A percentile compares a stretch with the other conserved stretches of the same genome.
phyloP scores from a whole-genome alignment of 2,329 filamentous ascomycete species.

The Annulohypoxylon truncatum region DNA sequence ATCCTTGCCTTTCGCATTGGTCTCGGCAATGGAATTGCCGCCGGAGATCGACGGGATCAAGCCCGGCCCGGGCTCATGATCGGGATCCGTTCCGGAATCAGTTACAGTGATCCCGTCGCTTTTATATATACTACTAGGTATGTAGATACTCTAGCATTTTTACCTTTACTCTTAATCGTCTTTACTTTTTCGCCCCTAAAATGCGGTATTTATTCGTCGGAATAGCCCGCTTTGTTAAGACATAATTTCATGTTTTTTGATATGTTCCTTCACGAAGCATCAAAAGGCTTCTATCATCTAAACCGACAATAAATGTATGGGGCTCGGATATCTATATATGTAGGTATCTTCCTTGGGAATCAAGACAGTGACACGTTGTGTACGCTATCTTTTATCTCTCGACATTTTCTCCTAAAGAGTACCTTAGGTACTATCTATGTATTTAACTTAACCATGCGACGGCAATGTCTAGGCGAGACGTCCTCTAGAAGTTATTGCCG shows the following conservation, averaged over 20 bases:
- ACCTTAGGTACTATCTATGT: neutral
- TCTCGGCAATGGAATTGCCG: constrained; percentile 29
- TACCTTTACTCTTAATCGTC: neutral
- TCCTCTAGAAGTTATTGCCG: neutral
- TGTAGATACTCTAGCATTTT: neutral
- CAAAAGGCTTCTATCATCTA: too few species aligned
- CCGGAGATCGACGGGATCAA: constrained; percentile 38
- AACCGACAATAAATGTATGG: too few species aligned
- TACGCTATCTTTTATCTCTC: neutral
- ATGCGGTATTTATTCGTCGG: neutral
- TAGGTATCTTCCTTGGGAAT: too few species aligned
- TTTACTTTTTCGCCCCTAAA: neutral
- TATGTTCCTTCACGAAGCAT: too few species aligned
- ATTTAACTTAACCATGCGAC: neutral
- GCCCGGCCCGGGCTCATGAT: constrained; percentile 12
- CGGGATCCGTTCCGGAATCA: neutral
- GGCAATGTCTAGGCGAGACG: neutral
- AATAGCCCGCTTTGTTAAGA: too few species aligned
- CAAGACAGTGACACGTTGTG: too few species aligned
- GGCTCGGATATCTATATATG: too few species aligned
- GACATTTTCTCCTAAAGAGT: neutral
- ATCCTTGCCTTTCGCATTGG: constrained; percentile 1
- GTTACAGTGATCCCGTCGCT: neutral
- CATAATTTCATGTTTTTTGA: too few species aligned
- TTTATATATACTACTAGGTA: neutral